These are phyloP conservation scores for Oenanthe javanica DNA, from an alignment of 140 eudicot genomes.

Conservation along the genomic window DNA sequence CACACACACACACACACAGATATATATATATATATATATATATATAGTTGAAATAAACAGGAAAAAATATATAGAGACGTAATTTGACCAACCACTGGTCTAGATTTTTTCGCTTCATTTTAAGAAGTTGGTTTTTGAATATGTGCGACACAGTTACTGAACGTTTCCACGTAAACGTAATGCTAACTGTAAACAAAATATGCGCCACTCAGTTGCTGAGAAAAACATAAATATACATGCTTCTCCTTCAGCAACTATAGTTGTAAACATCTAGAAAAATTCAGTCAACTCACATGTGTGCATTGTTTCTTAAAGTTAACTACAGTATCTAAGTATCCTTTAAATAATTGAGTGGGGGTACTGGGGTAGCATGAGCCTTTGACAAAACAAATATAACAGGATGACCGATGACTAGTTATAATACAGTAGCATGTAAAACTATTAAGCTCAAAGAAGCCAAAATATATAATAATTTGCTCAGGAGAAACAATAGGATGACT, in stretches of 20 bases:
- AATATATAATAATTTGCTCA: not conserved
- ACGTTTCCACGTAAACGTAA: not conserved
- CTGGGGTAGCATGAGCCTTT: not conserved
- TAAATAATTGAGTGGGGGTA: not conserved
- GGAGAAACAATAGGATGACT: not conserved
- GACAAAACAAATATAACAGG: not conserved
- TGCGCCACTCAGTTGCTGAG: not conserved
- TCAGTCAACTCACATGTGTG: not conserved
- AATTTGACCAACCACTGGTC: not conserved
- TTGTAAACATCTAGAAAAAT: not conserved
- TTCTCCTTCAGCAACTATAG: not conserved
- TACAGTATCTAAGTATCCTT: not conserved
- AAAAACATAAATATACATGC: not conserved
- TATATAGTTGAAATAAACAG: not conserved
- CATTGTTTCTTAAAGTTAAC: not conserved
- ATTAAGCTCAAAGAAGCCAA: not conserved
- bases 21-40: too few relatives aligned
- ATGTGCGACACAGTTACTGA: not conserved
- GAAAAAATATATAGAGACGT: not conserved
- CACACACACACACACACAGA: not conserved
- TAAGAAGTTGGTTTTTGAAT: not conserved
- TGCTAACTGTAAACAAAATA: not conserved
- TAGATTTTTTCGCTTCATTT: not conserved
- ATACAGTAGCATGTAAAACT: not conserved
- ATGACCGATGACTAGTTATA: not conserved